Evolutionary conservation across 768 basidiomycete genomes (phyloP).

Genomic region (Leucocoprinus leucothites): DNA sequence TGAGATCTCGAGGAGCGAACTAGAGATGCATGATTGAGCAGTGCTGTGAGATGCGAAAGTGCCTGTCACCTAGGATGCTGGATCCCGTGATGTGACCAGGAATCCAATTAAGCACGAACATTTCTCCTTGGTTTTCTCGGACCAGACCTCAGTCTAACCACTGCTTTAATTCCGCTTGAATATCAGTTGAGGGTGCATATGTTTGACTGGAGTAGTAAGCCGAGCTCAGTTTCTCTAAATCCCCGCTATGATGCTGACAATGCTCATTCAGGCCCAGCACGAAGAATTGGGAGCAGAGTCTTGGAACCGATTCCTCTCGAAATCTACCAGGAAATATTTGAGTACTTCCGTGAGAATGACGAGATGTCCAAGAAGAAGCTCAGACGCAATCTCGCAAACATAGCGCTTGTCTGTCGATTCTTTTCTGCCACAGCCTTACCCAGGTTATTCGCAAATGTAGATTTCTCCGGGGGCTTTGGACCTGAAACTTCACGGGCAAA

Average conservation of each 20-base stretch:
- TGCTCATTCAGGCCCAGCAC: conserved; percentile 17
- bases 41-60: too few relatives aligned
- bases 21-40: too few relatives aligned
- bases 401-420: conserved; percentile 41
- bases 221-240: neutral
- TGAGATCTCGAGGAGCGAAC: too few relatives aligned
- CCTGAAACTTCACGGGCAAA: conserved; percentile 1
- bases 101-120: too few relatives aligned
- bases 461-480: conserved; percentile 16
- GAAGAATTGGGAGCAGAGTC: conserved; percentile 6
- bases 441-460: conserved; percentile 34
- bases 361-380: conserved; percentile 16
- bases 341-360: conserved; percentile 23
- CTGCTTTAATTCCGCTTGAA: too few relatives aligned
- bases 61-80: too few relatives aligned
- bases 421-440: conserved; percentile 38
- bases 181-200: too few relatives aligned
- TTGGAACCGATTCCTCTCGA: conserved; percentile 38
- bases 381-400: conserved; percentile 20
- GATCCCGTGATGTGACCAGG: too few relatives aligned
- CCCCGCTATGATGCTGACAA: neutral
- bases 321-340: conserved; percentile 40
- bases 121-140: too few relatives aligned
- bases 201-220: conserved; percentile 6
- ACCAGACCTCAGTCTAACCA: too few relatives aligned